Evolutionary conservation across 441 rosid genomes (phyloP).

Genomic region (Croton setiger): DNA sequence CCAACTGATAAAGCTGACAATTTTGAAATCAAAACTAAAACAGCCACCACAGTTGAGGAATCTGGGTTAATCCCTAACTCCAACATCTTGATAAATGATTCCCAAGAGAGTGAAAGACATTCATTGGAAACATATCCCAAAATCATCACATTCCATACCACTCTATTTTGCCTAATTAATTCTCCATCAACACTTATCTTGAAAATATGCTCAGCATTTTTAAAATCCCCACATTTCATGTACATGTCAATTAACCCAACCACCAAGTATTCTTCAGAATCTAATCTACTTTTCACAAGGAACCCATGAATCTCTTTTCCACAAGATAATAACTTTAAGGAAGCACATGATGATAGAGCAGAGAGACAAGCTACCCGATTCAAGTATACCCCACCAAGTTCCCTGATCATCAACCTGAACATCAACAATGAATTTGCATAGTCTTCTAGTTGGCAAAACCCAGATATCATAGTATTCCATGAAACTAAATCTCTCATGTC

Average conservation of each 20-base stretch:
- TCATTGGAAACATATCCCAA: slow-evolving; percentile 32
- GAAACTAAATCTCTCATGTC: slow-evolving; percentile 32
- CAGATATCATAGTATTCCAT: slow-evolving; percentile 45
- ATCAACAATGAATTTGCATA: slow-evolving; percentile 25
- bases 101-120: slow-evolving; percentile 29
- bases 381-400: slow-evolving; percentile 21
- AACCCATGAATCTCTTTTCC: slow-evolving; percentile 43
- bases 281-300: slow-evolving; percentile 29
- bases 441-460: slow-evolving; percentile 29
- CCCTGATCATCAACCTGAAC: slow-evolving; percentile 32
- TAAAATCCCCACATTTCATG: slow-evolving; percentile 40
- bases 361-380: slow-evolving; percentile 34
- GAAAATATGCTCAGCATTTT: slow-evolving; percentile 32
- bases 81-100: slow-evolving; percentile 35
- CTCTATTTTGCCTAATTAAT: slow-evolving; percentile 25
- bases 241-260: slow-evolving; percentile 39
- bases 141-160: slow-evolving; percentile 46
- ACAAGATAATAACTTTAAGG: slow-evolving; percentile 22
- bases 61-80: slow-evolving; percentile 32
- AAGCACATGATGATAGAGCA: slow-evolving; percentile 38
- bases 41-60: slow-evolving; percentile 35
- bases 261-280: slow-evolving; percentile 31
- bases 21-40: slow-evolving; percentile 32
- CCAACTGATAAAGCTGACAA: slow-evolving; percentile 26
- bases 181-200: slow-evolving; percentile 16